These are phyloP conservation scores for Magnaporthiopsis poae DNA, from an alignment of 2,329 filamentous ascomycete species.

Conservation along the genomic window DNA sequence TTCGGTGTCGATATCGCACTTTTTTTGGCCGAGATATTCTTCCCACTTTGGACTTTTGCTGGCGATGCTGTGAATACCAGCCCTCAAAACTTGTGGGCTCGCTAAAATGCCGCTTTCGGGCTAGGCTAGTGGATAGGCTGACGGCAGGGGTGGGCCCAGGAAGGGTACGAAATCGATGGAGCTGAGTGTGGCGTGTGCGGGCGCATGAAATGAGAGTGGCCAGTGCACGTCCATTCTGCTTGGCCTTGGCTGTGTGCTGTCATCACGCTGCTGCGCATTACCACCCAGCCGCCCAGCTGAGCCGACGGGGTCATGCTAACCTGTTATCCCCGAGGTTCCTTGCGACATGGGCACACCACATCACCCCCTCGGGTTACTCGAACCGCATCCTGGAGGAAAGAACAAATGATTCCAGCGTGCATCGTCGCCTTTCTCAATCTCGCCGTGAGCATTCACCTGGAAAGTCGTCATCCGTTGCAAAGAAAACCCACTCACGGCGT, in stretches of 20 bases:
- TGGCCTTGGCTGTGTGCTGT: background rate
- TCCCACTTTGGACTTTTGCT: constrained; percentile 1
- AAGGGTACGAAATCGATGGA: background rate
- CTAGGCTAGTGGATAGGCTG: constrained; percentile 7
- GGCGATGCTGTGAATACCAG: background rate
- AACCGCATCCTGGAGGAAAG: background rate
- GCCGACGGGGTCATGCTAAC: background rate
- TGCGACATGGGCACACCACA: background rate
- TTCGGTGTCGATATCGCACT: background rate
- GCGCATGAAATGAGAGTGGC: background rate
- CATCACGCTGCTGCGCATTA: background rate
- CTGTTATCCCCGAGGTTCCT: background rate
- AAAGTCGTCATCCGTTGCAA: background rate
- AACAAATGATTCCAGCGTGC: background rate
- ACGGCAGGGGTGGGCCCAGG: constrained; percentile 1
- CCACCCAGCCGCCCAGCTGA: background rate
- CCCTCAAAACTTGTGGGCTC: constrained; percentile 29
- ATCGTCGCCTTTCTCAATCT: background rate
- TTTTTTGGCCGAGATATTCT: constrained; percentile 3
- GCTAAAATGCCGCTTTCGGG: constrained; percentile 16
- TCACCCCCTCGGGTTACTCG: background rate
- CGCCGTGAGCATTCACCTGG: background rate
- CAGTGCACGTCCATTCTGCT: background rate
- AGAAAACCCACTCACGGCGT: background rate
- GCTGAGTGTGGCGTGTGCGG: constrained; percentile 1